Evolutionary conservation across 2,329 filamentous ascomycete species (phyloP).

Genomic region (Penicillium hesseltinei): DNA sequence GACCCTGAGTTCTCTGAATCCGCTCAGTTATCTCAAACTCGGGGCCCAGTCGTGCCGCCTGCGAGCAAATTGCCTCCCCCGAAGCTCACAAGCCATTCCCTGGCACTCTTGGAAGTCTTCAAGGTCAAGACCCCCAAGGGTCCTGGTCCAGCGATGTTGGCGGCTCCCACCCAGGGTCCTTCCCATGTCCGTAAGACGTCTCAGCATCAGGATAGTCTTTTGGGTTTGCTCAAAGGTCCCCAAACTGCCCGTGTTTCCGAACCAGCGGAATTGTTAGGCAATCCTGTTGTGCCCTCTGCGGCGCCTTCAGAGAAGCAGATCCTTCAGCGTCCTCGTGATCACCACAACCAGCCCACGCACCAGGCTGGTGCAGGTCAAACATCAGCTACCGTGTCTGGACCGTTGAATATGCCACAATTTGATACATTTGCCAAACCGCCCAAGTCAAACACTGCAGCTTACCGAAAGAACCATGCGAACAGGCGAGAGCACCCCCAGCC

Average conservation of each 20-base stretch:
- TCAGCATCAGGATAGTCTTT: constrained; percentile 39
- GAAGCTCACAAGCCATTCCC: constrained; percentile 57
- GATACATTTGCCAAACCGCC: constrained; percentile 31
- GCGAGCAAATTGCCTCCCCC: constrained; percentile 59
- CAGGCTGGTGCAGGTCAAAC: constrained; percentile 24
- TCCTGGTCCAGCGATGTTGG: constrained; percentile 17
- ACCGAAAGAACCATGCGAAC: constrained; percentile 23
- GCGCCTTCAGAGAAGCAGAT: constrained; percentile 29
- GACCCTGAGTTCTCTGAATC: constrained; percentile 46
- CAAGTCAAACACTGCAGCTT: constrained; percentile 24
- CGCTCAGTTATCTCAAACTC: constrained; percentile 33
- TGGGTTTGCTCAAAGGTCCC: constrained; percentile 35
- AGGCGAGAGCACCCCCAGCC: constrained; percentile 22
- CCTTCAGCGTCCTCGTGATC: constrained; percentile 30
- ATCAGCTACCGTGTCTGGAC: constrained; percentile 42
- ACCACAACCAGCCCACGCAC: constrained; percentile 14
- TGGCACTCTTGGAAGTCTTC: constrained; percentile 59
- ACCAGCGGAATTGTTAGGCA: constrained; percentile 46
- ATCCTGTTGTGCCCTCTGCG: constrained; percentile 36
- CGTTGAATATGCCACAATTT: constrained; percentile 42
- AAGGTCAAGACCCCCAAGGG: constrained; percentile 40
- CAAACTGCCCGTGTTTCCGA: constrained; percentile 14
- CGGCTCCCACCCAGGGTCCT: constrained; percentile 15
- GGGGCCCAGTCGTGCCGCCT: constrained; percentile 52
- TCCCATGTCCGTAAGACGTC: constrained; percentile 26